A percentile compares a stretch with the other conserved stretches of the same genome.
Evolutionary conservation across 441 rosid species (phyloP).

Genomic region (Pelargonium myrrhifolium): DNA sequence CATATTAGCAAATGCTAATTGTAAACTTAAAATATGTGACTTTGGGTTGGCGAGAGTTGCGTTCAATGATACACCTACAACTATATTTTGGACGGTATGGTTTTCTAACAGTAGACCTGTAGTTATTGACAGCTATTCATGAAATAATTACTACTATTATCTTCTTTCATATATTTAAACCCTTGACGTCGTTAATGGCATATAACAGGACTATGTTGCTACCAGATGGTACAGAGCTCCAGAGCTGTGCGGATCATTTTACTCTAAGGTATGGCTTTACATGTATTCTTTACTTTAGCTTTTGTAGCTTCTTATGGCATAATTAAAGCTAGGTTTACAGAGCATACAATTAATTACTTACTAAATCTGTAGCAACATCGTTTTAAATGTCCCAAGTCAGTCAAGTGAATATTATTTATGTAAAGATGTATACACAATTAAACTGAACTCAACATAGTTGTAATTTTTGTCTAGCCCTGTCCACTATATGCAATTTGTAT

Average conservation of each 20-base stretch:
- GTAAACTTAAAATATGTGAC: conserved; percentile 96
- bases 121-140: neutral
- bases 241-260: conserved; percentile 96
- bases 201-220: conserved; percentile 77
- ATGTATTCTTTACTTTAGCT: neutral
- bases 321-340: neutral
- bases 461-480: neutral
- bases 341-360: neutral
- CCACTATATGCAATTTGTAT: neutral
- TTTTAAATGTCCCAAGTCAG: neutral
- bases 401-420: neutral
- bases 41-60: conserved; percentile 95
- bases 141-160: neutral
- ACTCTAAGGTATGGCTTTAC: conserved; percentile 60
- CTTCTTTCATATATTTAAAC: neutral
- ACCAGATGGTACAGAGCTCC: too few relatives aligned
- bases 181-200: conserved; percentile 14
- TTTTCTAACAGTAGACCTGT: conserved; percentile 2
- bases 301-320: neutral
- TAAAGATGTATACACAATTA: too few relatives aligned
- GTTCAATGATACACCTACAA: conserved; percentile 85
- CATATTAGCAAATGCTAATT: conserved; percentile 94
- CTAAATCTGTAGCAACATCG: neutral
- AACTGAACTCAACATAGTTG: too few relatives aligned
- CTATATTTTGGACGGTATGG: conserved; percentile 91